Evolutionary conservation across 1,139 yeast species (phyloP).

Genomic region (Wickerhamiella pararugosa): DNA sequence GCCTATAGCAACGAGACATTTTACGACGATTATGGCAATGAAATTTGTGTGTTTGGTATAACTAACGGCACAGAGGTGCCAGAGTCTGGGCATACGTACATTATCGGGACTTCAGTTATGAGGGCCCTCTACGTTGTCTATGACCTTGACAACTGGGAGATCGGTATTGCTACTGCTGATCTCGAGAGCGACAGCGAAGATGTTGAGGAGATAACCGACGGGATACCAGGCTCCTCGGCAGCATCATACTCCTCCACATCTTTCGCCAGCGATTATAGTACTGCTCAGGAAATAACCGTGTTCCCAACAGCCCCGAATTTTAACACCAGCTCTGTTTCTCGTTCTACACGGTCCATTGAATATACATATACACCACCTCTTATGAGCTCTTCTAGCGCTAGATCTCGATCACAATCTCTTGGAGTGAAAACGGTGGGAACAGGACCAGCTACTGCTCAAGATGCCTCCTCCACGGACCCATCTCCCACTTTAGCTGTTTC

Average conservation of each 20-base stretch:
- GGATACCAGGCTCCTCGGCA: constrained; percentile 21
- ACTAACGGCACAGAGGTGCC: constrained; percentile 4
- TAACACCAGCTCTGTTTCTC: no score
- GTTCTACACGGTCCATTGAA: no score
- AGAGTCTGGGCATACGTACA: constrained; percentile 10
- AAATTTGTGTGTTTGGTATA: constrained; percentile 12
- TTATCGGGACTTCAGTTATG: constrained; percentile 46
- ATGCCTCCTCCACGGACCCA: no score
- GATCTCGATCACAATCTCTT: no score
- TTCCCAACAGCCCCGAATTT: no score
- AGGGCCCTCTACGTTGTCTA: constrained; percentile 41
- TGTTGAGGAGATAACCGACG: constrained; percentile 17
- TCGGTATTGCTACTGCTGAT: constrained; percentile 24
- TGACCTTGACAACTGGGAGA: constrained; percentile 46
- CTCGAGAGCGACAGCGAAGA: constrained; percentile 9
- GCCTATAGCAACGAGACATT: constrained; percentile 1
- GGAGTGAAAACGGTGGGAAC: no score
- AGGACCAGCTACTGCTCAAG: no score
- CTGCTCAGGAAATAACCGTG: no score
- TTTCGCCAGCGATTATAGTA: neutral
- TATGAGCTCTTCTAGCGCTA: no score
- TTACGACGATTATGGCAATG: constrained; percentile 7
- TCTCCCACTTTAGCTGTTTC: no score
- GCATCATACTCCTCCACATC: constrained; percentile 14
- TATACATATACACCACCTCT: neutral